Evolutionary conservation across 1,284 basidiomycete genomes (phyloP).

Genomic region (Vanrija sp.): DNA sequence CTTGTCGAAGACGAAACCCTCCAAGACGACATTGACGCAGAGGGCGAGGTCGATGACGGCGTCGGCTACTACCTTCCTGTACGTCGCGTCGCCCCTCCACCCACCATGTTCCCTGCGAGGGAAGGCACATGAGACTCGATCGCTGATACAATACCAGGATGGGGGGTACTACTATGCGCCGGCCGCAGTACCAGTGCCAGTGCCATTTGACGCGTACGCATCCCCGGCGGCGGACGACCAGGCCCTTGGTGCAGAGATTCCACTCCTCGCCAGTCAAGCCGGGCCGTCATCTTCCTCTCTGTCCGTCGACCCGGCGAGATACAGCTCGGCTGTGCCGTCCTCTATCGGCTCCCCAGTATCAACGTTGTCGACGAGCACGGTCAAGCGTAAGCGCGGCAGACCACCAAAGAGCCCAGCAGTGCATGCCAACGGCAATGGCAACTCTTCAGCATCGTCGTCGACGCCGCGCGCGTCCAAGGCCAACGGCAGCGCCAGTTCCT

Average conservation of each 20-base stretch:
- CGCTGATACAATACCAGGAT: no score
- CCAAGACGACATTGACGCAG: constrained; percentile 19
- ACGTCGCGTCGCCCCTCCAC: neutral
- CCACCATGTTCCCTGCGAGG: no score
- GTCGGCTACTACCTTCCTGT: constrained; percentile 20
- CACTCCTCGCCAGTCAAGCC: no score
- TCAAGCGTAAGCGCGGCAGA: constrained; percentile 21
- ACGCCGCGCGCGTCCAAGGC: constrained; percentile 5
- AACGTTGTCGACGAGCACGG: constrained; percentile 1
- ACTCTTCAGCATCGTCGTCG: neutral
- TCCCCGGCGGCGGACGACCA: no score
- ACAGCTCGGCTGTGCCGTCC: no score
- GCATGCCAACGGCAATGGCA: constrained; percentile 11
- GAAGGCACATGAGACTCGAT: no score
- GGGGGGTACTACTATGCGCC: no score
- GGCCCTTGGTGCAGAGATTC: no score
- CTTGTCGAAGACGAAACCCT: constrained; percentile 4
- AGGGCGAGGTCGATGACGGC: constrained; percentile 20
- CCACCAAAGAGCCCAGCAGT: constrained; percentile 8
- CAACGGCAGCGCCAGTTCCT: constrained; percentile 9
- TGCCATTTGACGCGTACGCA: no score
- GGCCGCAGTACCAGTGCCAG: no score
- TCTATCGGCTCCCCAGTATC: neutral
- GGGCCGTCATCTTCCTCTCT: no score
- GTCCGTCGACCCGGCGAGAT: no score